Base-by-base conservation (phyloP, 345 rosid species). In the Citropsis articulata region DNA sequence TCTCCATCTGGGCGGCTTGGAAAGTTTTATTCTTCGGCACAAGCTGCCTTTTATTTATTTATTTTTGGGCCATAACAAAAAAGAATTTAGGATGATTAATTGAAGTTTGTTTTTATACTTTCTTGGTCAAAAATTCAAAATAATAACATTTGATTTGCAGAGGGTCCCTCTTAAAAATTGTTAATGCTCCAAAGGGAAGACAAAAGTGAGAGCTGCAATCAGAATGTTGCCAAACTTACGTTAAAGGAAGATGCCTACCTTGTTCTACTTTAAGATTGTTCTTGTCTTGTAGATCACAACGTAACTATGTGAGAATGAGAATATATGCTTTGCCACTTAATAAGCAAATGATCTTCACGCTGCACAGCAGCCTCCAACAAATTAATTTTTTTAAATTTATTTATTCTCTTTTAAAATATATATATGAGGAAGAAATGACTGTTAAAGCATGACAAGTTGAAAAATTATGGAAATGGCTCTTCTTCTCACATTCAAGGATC, bases 151-250 rank as follows among this genome's bases (percentile, higher is more conserved):
- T 24, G 30, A 75, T 31, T 53, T 35, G 45, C 6, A 27, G 21
- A 18, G 10, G 61, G 56, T 28, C 50, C 36, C 59, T 19, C 30
- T 40, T 45, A 40, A 16, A 16, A 42, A 48, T 19, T 5, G 57
- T 24, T 35, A 22, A 24, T 70, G 61, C 16, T 64, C 40, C 31
- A 65, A 75, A 78, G 76, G 50, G 12, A 48, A 35, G 77, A 75
- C 56, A 75, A 75, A 75, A 73, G 53, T 10, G 56, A 9, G 72
- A 79, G 78, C 83, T 76, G 63, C 83, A 83, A 83, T 35, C 78
- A 69, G 85, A 68, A 76, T 79, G 85, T 79, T 56, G 42, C 53
- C 64, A 55, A 71, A 67, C 40, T 57, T 5, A 48, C 60, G 75
- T 48, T 33, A 66, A 61, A 67, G 67, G 30, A 63, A 76, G 81